Conservation (phyloP, 2,329 filamentous ascomycete species). For the Trichoderma afroharzianum region DNA sequence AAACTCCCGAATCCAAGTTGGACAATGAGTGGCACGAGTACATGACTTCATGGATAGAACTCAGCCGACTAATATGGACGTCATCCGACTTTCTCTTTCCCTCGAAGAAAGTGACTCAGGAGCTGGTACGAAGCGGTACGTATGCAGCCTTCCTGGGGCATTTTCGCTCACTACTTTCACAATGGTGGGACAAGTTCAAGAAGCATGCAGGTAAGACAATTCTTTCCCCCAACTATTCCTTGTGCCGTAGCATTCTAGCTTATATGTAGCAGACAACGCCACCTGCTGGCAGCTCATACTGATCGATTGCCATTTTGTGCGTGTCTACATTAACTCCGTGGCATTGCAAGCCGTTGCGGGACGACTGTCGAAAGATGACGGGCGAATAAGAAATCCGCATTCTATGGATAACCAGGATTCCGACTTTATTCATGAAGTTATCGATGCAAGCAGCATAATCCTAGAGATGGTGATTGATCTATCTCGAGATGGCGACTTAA, state of each 20-base stretch:
- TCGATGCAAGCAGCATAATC: background rate
- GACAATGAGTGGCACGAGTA: background rate
- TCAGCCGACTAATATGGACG: background rate
- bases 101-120: background rate
- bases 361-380: background rate
- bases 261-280: background rate
- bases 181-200: background rate
- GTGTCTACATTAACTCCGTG: background rate
- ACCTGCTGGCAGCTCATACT: background rate
- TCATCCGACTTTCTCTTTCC: background rate
- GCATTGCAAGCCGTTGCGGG: background rate
- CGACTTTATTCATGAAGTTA: background rate
- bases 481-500: background rate
- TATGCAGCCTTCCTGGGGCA: background rate
- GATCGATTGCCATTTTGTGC: background rate
- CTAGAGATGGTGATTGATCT: background rate
- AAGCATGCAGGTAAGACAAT: background rate
- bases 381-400: background rate
- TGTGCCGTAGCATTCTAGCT: background rate
- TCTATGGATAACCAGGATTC: background rate
- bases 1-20: background rate
- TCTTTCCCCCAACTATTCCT: background rate
- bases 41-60: background rate
- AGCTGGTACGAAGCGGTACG: background rate
- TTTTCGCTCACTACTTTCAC: background rate